phyloP scores from a whole-genome alignment of 225 moss, liverwort and hornwort species.

The Anthoceros angustus region DNA sequence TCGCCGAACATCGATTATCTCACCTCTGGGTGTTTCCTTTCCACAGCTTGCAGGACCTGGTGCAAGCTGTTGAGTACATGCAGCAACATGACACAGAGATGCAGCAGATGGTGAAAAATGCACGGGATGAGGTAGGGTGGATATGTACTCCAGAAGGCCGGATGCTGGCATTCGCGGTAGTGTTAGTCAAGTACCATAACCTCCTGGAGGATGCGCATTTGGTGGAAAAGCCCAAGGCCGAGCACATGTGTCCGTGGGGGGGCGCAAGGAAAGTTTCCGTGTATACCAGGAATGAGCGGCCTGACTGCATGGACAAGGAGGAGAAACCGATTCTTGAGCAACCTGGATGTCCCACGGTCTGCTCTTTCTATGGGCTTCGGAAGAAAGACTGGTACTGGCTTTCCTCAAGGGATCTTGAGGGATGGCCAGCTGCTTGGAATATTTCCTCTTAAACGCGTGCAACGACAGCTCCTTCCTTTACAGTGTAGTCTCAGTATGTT shows the following conservation, averaged over 20 bases:
- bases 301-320: not conserved
- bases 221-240: not conserved
- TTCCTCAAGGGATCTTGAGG: not conserved
- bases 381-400: not conserved
- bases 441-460: not conserved
- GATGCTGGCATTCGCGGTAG: not conserved
- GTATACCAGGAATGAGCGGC: not conserved
- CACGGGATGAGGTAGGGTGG: not conserved
- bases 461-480: no score
- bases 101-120: not conserved
- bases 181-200: not conserved
- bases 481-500: no score
- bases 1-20: not conserved
- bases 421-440: not conserved
- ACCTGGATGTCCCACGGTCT: not conserved
- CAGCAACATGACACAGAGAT: not conserved
- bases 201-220: not conserved
- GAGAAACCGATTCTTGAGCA: not conserved
- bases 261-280: not conserved
- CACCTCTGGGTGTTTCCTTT: not conserved
- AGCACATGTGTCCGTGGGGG: not conserved
- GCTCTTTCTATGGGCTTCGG: not conserved
- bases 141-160: not conserved
- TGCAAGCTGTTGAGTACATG: not conserved
- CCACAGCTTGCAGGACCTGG: not conserved